Base-by-base conservation (phyloP, 768 basidiomycete genomes). In the Pleurotus djamor region DNA sequence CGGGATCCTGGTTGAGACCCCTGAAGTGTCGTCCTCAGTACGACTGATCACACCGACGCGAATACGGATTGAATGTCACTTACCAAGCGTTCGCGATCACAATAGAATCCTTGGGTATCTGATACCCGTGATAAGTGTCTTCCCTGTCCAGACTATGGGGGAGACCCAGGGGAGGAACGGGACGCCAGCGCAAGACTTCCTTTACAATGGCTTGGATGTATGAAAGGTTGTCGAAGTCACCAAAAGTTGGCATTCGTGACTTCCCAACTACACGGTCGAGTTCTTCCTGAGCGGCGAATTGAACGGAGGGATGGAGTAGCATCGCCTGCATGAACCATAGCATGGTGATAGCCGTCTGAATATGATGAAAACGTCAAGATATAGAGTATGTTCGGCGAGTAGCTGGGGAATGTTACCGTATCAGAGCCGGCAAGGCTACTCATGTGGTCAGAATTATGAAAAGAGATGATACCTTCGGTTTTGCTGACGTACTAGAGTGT, bases 341-440 rank as follows among this genome's bases (percentile, higher is more conserved):
- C 13, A 66, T 51, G 9, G 56, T 54, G 21, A 50, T 49, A 1
- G 14, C 43, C 3, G 64, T 64, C 65, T 65, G n/a, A n/a, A n/a
- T n/a, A 41, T 5, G 49, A 14, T n/a, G n/a, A n/a, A n/a, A 28
- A 21, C n/a, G 2, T 3, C n/a, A 10, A 3, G 52, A 62, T 13
- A n/a, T 17, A 14, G 17, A 33, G 34, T 14, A 13, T n/a, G n/a
- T 8, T 9, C 7, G 17, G 14, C 35, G 47, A 14, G 21, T 12
- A 13, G 34, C 45, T 13, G 17, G 41, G 14, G 54, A n/a, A n/a
- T 28, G 64, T 36, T 13, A 72, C 71, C 16, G 71, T 71, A 47
- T 79, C 76, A 16, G 73, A 66, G 0, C 74, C 79, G 37, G 70
- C 79, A 17, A 41, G 7, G 14, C 38, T 41, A 7, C 38, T n/a